phyloP scores from a whole-genome alignment of 352 stramenopile species.

The Thalassiosira hispida region DNA sequence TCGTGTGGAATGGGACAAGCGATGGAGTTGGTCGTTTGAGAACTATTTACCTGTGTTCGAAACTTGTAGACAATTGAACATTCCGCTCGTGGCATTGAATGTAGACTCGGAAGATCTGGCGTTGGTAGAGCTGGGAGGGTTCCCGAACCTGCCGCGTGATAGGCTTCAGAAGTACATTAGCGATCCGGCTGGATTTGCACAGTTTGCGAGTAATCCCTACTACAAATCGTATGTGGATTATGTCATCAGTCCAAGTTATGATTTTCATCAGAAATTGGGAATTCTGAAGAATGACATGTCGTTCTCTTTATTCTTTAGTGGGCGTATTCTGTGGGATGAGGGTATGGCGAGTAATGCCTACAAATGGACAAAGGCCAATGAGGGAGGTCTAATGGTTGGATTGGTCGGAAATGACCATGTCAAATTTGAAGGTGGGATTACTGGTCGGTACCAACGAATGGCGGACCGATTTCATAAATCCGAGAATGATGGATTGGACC shows the following conservation, averaged over 20 bases:
- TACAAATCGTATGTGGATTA: constrained; percentile 77
- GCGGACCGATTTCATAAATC: too few relatives aligned
- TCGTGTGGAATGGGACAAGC: constrained; percentile 67
- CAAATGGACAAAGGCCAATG: constrained; percentile 59
- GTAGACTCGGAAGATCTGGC: constrained; percentile 78
- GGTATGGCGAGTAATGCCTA: constrained; percentile 68
- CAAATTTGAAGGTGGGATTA: constrained; percentile 77
- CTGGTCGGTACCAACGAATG: constrained; percentile 60
- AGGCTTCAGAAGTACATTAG: constrained; percentile 67
- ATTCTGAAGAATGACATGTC: constrained; percentile 70
- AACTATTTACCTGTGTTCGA: constrained; percentile 71
- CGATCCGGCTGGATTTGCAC: constrained; percentile 65
- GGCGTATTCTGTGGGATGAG: constrained; percentile 80
- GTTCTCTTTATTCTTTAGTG: constrained; percentile 75
- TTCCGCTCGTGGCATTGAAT: constrained; percentile 75
- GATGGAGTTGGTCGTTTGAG: constrained; percentile 80
- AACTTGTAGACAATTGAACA: constrained; percentile 48
- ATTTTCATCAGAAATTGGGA: constrained; percentile 69
- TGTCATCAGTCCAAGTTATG: constrained; percentile 75
- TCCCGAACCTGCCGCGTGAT: constrained; percentile 47
- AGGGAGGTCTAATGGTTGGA: constrained; percentile 63
- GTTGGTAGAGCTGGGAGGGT: constrained; percentile 65
- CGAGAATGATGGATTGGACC: too few relatives aligned
- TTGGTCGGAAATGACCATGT: constrained; percentile 80
- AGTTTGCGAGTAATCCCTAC: constrained; percentile 52